Conservation (phyloP, 1,284 basidiomycete genomes). For the Rhizoctonia solani region DNA sequence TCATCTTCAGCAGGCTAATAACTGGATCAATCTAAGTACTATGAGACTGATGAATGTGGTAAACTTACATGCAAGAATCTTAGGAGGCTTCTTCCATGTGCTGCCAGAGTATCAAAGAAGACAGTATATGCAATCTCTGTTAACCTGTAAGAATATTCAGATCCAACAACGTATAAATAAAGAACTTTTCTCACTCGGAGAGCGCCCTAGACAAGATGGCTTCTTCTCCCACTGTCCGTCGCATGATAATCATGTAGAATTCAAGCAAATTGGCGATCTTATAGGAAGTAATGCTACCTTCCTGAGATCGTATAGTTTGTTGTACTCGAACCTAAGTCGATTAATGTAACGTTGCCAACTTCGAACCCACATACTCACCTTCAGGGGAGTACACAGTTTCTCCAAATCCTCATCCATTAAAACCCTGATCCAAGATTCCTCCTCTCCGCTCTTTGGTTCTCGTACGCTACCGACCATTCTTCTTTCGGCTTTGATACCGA, state of each 20-base stretch:
- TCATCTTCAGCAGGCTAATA: constrained; percentile 73
- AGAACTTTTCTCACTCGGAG: constrained; percentile 64
- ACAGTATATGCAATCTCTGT: constrained; percentile 78
- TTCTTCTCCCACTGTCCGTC: constrained; percentile 81
- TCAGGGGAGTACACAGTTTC: constrained; percentile 84
- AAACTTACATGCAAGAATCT: constrained; percentile 73
- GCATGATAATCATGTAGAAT: constrained; percentile 93
- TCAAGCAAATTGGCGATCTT: constrained; percentile 92
- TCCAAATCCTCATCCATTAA: constrained; percentile 83
- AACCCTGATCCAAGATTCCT: constrained; percentile 79
- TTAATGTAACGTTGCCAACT: constrained; percentile 22
- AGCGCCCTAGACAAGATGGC: constrained; percentile 79
- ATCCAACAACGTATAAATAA: background rate
- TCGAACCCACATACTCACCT: constrained; percentile 53
- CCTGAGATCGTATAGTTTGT: constrained; percentile 90
- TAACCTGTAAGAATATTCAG: constrained; percentile 56
- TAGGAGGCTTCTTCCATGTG: constrained; percentile 75
- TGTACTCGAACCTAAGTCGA: constrained; percentile 72
- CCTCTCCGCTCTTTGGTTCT: constrained; percentile 55
- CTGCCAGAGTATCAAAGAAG: constrained; percentile 84
- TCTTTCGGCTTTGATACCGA: constrained; percentile 65
- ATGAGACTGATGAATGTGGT: constrained; percentile 32
- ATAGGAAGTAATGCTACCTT: constrained; percentile 89
- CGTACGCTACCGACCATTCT: constrained; percentile 80
- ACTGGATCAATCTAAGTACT: background rate